Percentiles rank a stretch among this genome's conserved stretches.
Evolutionary conservation across 1,284 basidiomycete genomes (phyloP).

Genomic region (Fistulina hepatica): DNA sequence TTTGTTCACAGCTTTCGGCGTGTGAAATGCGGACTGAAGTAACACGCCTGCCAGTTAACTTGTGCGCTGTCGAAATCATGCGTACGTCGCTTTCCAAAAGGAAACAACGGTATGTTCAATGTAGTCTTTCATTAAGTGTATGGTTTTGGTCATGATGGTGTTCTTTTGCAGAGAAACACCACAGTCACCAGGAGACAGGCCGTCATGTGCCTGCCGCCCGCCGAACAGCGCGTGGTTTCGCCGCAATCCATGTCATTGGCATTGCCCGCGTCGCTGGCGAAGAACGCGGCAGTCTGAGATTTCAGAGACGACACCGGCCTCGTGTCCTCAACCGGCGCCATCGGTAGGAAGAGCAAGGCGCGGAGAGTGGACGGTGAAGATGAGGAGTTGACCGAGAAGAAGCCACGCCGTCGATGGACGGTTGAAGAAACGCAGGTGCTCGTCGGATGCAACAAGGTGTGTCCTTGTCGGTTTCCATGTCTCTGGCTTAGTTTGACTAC

Average conservation of each 20-base stretch:
- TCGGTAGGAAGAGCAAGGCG: conserved; percentile 47
- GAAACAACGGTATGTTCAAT: no score
- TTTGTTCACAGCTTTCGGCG: no score
- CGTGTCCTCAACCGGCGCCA: conserved; percentile 31
- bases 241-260: conserved; percentile 69
- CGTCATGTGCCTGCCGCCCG: no score
- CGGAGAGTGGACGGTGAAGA: conserved; percentile 32
- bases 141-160: no score
- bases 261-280: conserved; percentile 52
- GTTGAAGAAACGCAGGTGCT: conserved; percentile 77
- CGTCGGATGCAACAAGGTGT: conserved; percentile 75
- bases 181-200: no score
- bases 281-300: conserved; percentile 58
- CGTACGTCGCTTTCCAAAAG: no score
- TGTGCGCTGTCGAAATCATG: no score
- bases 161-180: no score
- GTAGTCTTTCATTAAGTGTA: no score
- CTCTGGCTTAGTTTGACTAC: conserved; percentile 7
- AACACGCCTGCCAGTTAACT: no score
- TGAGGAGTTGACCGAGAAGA: conserved; percentile 41
- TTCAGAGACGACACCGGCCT: conserved; percentile 67
- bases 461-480: conserved; percentile 1
- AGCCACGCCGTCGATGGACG: conserved; percentile 71
- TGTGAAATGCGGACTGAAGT: no score
- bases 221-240: no score